phyloP scores from a whole-genome alignment of 371 early-diverging fungal species.

The Dichotomocladium elegans region DNA sequence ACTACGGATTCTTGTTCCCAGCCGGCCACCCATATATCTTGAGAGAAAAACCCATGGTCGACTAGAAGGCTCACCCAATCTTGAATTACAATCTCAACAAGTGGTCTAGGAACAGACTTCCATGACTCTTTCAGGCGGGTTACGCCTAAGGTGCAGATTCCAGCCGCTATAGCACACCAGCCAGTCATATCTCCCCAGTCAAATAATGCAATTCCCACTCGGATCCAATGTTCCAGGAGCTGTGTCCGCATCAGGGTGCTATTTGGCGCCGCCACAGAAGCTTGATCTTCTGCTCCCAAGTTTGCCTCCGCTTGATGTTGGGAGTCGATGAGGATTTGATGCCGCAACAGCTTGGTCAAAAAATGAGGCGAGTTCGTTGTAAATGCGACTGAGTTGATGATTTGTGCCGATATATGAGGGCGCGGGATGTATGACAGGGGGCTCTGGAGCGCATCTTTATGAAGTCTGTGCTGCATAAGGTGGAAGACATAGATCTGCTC shows the following conservation, averaged over 20 bases:
- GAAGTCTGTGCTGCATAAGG: slow-evolving; percentile 32
- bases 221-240: slow-evolving; percentile 74
- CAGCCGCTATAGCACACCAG: slow-evolving; percentile 74
- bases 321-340: slow-evolving; percentile 67
- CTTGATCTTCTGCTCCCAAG: neutral
- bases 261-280: too few species aligned
- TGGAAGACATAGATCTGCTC: slow-evolving; percentile 72
- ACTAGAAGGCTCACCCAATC: slow-evolving; percentile 60
- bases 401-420: slow-evolving; percentile 28
- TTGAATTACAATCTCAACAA: slow-evolving; percentile 44
- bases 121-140: slow-evolving; percentile 73
- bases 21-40: slow-evolving; percentile 26
- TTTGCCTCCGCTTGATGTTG: slow-evolving; percentile 34
- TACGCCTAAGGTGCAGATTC: slow-evolving; percentile 70
- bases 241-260: slow-evolving; percentile 39
- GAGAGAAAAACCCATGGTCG: slow-evolving; percentile 44
- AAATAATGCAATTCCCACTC: slow-evolving; percentile 54
- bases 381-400: slow-evolving; percentile 46
- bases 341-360: slow-evolving; percentile 63
- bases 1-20: slow-evolving; percentile 12
- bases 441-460: slow-evolving; percentile 21
- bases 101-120: slow-evolving; percentile 56
- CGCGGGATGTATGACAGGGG: slow-evolving; percentile 39
- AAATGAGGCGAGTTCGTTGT: slow-evolving; percentile 66
- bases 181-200: slow-evolving; percentile 65